Evolutionary conservation across 208 protist genomes (phyloP).

Genomic region (Wallacemonas rigidus): DNA sequence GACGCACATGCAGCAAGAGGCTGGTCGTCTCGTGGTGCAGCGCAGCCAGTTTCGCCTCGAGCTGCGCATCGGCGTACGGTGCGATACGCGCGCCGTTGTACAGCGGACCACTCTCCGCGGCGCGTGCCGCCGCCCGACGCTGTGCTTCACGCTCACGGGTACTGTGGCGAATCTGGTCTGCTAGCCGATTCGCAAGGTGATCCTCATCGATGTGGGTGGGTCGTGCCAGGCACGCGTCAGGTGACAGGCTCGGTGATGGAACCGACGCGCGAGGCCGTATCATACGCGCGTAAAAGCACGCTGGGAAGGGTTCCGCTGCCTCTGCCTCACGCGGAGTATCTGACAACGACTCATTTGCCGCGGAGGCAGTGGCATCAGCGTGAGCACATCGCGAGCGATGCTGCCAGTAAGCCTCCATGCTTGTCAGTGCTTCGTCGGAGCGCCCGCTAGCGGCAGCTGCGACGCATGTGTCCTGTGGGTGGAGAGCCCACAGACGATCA

Average conservation of each 20-base stretch:
- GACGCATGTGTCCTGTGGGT: not conserved
- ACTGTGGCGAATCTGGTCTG: not conserved
- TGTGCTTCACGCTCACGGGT: not conserved
- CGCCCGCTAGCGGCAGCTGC: too few relatives aligned
- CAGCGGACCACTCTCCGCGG: not conserved
- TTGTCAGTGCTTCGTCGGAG: not conserved
- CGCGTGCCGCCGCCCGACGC: not conserved
- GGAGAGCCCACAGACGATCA: not conserved
- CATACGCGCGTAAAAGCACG: slow-evolving; percentile 17
- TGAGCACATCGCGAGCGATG: not conserved
- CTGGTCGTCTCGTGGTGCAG: slow-evolving; percentile 7
- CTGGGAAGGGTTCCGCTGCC: not conserved
- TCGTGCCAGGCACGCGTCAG: not conserved
- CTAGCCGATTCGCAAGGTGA: not conserved
- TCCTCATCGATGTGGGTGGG: slow-evolving; percentile 1
- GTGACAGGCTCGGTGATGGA: not conserved
- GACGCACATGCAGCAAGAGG: slow-evolving; percentile 7
- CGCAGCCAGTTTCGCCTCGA: not conserved
- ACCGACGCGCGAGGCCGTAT: not conserved
- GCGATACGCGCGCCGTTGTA: slow-evolving; percentile 11
- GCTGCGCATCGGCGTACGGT: slow-evolving; percentile 3
- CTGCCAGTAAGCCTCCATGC: not conserved
- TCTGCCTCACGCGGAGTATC: not conserved
- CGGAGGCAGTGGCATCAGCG: not conserved
- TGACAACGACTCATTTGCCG: not conserved